phyloP scores from a whole-genome alignment of 768 basidiomycete genomes.

The Podaxis rugospora region DNA sequence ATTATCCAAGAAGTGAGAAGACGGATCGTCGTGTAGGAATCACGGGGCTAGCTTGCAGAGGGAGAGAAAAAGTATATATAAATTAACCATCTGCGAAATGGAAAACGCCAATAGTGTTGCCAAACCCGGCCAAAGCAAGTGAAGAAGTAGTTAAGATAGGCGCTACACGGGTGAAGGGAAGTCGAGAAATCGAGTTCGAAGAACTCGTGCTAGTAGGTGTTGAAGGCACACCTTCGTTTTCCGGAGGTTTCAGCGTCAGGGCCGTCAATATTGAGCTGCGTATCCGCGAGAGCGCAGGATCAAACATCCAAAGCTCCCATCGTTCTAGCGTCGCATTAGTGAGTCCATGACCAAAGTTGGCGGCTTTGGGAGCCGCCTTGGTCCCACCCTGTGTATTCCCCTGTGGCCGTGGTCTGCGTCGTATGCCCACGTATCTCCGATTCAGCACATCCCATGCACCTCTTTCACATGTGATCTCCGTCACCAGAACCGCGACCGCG shows the following conservation, averaged over 20 bases:
- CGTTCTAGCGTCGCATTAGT: slow-evolving; percentile 65
- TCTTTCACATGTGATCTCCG: slow-evolving; percentile 63
- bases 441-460: slow-evolving; percentile 71
- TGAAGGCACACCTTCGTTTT: slow-evolving; percentile 16
- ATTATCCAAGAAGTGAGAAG: slow-evolving; percentile 1
- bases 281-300: slow-evolving; percentile 44
- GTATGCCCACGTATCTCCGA: slow-evolving; percentile 62
- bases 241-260: slow-evolving; percentile 26
- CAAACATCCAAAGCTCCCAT: slow-evolving; percentile 83
- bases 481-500: slow-evolving; percentile 47
- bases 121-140: slow-evolving; percentile 66
- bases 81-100: slow-evolving; percentile 24
- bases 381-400: slow-evolving; percentile 24
- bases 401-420: slow-evolving; percentile 53
- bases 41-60: not conserved
- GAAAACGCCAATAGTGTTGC: slow-evolving; percentile 70
- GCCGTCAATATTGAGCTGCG: slow-evolving; percentile 49
- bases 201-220: slow-evolving; percentile 15
- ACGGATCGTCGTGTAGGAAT: not conserved
- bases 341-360: slow-evolving; percentile 39
- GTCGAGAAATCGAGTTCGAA: slow-evolving; percentile 39
- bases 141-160: slow-evolving; percentile 48
- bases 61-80: not conserved
- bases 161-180: slow-evolving; percentile 80
- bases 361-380: slow-evolving; percentile 1